Evolutionary conservation across 495 filamentous ascomycete genomes (phyloP).

Genomic region (Penicillium salamii): DNA sequence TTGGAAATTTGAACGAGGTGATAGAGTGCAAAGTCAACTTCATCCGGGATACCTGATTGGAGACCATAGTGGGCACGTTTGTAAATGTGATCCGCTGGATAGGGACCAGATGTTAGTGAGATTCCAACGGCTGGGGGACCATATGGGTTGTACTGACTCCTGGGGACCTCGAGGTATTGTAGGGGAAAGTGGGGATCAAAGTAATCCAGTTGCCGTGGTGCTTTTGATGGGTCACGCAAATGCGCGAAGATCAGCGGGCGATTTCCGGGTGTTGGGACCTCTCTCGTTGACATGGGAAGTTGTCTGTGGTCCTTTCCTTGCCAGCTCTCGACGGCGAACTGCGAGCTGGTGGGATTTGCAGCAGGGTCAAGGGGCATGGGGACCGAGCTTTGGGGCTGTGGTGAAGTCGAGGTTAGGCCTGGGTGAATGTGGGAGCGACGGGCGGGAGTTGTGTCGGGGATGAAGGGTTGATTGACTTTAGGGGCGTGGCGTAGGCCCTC

Average conservation of each 20-base stretch:
- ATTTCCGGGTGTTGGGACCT: conserved; percentile 45
- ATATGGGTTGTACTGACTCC: conserved; percentile 28
- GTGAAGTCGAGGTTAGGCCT: conserved; percentile 33
- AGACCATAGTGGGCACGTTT: conserved; percentile 77
- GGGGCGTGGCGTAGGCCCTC: conserved; percentile 49
- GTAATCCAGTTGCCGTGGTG: conserved; percentile 36
- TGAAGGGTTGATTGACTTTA: conserved; percentile 46
- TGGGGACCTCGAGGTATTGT: conserved; percentile 39
- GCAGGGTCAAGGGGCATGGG: conserved; percentile 31
- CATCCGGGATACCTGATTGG: conserved; percentile 72
- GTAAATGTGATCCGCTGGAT: conserved; percentile 65
- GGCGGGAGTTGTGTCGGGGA: conserved; percentile 42
- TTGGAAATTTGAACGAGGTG: conserved; percentile 95
- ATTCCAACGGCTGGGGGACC: too few species aligned
- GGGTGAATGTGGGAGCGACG: conserved; percentile 38
- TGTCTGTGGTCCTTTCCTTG: conserved; percentile 37
- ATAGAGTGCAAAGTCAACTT: conserved; percentile 85
- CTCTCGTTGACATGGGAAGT: conserved; percentile 41
- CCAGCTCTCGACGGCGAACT: conserved; percentile 33
- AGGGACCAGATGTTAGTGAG: neutral
- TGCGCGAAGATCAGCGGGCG: conserved; percentile 34
- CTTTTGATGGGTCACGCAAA: conserved; percentile 28
- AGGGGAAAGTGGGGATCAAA: conserved; percentile 45
- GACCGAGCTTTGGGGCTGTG: conserved; percentile 27
- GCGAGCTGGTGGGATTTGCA: conserved; percentile 27